phyloP scores from a whole-genome alignment of 2,329 filamentous ascomycete genomes.

The Diaporthe capsici region DNA sequence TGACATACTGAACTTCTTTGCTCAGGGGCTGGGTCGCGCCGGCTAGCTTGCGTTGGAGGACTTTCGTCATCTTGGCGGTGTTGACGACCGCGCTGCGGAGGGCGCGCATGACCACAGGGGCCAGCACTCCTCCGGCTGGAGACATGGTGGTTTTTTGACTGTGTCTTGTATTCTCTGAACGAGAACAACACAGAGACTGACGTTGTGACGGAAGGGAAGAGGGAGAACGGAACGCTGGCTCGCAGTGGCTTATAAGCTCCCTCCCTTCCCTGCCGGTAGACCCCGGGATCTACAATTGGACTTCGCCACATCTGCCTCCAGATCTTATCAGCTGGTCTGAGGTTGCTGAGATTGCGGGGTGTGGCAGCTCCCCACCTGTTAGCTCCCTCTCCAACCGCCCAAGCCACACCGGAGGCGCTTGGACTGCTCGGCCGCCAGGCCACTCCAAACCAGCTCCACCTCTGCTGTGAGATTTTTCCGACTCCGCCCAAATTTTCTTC shows the following conservation, averaged over 20 bases:
- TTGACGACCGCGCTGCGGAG: constrained; percentile 63
- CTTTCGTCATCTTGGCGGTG: constrained; percentile 62
- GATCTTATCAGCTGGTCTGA: constrained; percentile 20
- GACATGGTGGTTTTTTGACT: constrained; percentile 60
- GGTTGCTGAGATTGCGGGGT: constrained; percentile 5
- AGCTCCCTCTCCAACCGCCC: constrained; percentile 1
- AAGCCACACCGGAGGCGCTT: constrained; percentile 24
- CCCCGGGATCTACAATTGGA: constrained; percentile 23
- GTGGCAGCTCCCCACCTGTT: constrained; percentile 24
- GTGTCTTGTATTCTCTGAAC: constrained; percentile 42
- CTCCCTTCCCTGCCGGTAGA: constrained; percentile 14
- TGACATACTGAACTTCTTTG: constrained; percentile 61
- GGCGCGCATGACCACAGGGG: constrained; percentile 67
- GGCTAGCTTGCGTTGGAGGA: constrained; percentile 65
- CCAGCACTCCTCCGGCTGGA: constrained; percentile 70
- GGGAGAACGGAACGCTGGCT: constrained; percentile 4
- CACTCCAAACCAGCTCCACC: constrained; percentile 6
- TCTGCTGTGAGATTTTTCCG: constrained; percentile 38
- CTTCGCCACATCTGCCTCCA: constrained; percentile 33
- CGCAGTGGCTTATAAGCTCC: constrained; percentile 32
- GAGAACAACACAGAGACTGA: constrained; percentile 31
- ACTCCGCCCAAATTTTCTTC: constrained; percentile 35
- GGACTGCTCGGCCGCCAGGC: not conserved
- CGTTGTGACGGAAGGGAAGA: not conserved
- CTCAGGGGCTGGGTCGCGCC: constrained; percentile 61